Evolutionary conservation across 2,329 filamentous ascomycete genomes (phyloP).

Genomic region (Incumbomyces lentus): DNA sequence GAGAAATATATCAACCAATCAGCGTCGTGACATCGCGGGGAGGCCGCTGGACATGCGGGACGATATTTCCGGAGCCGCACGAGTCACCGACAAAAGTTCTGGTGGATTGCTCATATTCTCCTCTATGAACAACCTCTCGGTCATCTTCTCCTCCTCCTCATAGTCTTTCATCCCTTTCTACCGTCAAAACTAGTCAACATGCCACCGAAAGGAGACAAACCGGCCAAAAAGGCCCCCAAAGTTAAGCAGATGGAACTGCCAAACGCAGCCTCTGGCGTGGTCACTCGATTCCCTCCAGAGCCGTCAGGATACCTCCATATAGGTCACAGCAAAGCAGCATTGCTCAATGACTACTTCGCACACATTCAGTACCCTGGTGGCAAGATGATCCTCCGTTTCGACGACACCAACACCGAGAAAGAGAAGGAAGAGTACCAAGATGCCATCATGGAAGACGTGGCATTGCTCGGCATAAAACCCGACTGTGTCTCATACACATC

Average conservation of each 20-base stretch:
- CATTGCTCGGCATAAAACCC: conserved; percentile 82
- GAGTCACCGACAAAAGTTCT: conserved; percentile 1
- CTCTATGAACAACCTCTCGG: not conserved
- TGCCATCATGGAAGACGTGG: conserved; percentile 82
- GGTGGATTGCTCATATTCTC: not conserved
- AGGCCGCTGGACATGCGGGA: conserved; percentile 7
- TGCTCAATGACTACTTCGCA: conserved; percentile 26
- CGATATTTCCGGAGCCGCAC: conserved; percentile 7
- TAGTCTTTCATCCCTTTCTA: not conserved
- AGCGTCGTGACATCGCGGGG: not conserved
- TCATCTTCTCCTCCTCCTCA: not conserved
- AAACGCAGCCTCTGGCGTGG: conserved; percentile 24
- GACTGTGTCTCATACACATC: conserved; percentile 82
- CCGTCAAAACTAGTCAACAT: conserved; percentile 6
- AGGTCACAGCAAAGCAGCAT: conserved; percentile 25
- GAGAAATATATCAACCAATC: not conserved
- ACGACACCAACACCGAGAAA: conserved; percentile 95
- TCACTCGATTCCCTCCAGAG: conserved; percentile 29
- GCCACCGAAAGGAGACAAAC: conserved; percentile 7
- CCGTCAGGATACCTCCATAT: conserved; percentile 30
- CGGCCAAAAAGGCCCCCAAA: conserved; percentile 20
- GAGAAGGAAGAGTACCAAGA: conserved; percentile 97
- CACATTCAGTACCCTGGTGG: conserved; percentile 39
- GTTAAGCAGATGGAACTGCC: conserved; percentile 24
- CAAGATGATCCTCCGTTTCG: conserved; percentile 81